These are phyloP conservation scores for Lentinula aciculospora DNA, from an alignment of 768 basidiomycete genomes.

Conservation along the genomic window DNA sequence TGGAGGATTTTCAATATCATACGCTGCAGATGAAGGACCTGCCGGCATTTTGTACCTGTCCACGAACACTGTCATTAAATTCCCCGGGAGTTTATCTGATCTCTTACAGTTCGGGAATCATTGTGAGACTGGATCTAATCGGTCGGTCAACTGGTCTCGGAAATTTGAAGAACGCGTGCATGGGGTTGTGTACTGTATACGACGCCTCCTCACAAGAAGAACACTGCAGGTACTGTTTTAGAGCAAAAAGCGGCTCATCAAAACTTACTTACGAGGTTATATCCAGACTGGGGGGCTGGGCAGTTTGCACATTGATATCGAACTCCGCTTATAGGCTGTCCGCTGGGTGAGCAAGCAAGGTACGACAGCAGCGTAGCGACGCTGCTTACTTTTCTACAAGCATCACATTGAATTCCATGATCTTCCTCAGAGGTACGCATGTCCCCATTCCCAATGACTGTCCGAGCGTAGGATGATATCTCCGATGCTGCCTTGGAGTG, in stretches of 20 bases:
- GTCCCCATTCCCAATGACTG: constrained; percentile 53
- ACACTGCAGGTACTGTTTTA: constrained; percentile 46
- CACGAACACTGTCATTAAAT: too few relatives aligned
- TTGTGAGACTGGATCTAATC: constrained; percentile 45
- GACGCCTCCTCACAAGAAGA: constrained; percentile 73
- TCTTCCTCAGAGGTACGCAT: constrained; percentile 35
- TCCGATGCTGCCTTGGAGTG: constrained; percentile 47
- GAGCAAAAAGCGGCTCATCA: constrained; percentile 2
- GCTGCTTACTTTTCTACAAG: constrained; percentile 52
- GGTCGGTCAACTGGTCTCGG: constrained; percentile 69
- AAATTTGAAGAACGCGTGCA: constrained; percentile 86
- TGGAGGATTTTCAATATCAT: constrained; percentile 36
- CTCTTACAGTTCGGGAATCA: constrained; percentile 66
- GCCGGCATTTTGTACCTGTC: constrained; percentile 62
- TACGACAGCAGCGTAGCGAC: background rate
- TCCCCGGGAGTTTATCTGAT: too few relatives aligned
- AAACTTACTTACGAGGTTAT: constrained; percentile 71
- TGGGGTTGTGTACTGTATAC: constrained; percentile 74
- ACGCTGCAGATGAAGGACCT: constrained; percentile 39
- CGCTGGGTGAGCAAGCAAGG: background rate
- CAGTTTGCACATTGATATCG: constrained; percentile 92
- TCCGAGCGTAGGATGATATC: constrained; percentile 46
- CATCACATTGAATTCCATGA: constrained; percentile 58
- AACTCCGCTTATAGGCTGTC: constrained; percentile 68
- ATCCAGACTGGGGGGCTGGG: constrained; percentile 64